Evolutionary conservation across 2,329 filamentous ascomycete species (phyloP).

Genomic region (Trichoderma semiorbis): DNA sequence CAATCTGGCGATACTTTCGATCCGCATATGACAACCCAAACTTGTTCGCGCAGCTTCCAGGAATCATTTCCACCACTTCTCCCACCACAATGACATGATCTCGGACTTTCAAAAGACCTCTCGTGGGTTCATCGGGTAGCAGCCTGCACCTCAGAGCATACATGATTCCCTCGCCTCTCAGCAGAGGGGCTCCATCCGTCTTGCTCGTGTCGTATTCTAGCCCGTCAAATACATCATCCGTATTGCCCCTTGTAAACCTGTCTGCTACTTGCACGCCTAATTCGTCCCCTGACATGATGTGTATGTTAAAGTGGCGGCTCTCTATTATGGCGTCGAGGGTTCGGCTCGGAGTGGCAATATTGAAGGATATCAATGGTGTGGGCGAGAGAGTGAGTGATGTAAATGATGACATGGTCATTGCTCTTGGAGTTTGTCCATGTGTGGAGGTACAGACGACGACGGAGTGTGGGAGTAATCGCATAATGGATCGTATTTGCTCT

Average conservation of each 20-base stretch:
- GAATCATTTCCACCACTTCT: constrained; percentile 46
- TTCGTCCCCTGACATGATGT: constrained; percentile 48
- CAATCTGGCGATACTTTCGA: constrained; percentile 45
- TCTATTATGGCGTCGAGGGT: constrained; percentile 50
- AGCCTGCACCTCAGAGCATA: constrained; percentile 45
- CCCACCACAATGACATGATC: constrained; percentile 53
- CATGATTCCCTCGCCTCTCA: constrained; percentile 51
- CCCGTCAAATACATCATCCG: constrained; percentile 37
- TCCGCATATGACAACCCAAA: constrained; percentile 51
- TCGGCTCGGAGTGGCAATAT: constrained; percentile 53
- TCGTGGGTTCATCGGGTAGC: constrained; percentile 36
- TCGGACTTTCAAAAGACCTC: constrained; percentile 45
- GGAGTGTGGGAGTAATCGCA: constrained; percentile 53
- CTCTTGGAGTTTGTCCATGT: constrained; percentile 37
- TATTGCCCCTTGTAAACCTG: constrained; percentile 50
- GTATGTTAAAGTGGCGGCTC: constrained; percentile 50
- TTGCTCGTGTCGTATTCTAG: constrained; percentile 27
- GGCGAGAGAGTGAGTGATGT: constrained; percentile 53
- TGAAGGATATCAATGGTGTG: constrained; percentile 53
- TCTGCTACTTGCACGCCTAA: constrained; percentile 49
- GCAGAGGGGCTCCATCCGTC: constrained; percentile 36
- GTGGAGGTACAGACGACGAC: constrained; percentile 54
- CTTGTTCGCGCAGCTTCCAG: constrained; percentile 30
- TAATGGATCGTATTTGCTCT: constrained; percentile 49
- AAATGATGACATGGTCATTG: constrained; percentile 60